A percentile compares a stretch with the other conserved stretches of the same genome.
Evolutionary conservation across 2,329 filamentous ascomycete genomes (phyloP).

Genomic region (Chaetomium sp.): DNA sequence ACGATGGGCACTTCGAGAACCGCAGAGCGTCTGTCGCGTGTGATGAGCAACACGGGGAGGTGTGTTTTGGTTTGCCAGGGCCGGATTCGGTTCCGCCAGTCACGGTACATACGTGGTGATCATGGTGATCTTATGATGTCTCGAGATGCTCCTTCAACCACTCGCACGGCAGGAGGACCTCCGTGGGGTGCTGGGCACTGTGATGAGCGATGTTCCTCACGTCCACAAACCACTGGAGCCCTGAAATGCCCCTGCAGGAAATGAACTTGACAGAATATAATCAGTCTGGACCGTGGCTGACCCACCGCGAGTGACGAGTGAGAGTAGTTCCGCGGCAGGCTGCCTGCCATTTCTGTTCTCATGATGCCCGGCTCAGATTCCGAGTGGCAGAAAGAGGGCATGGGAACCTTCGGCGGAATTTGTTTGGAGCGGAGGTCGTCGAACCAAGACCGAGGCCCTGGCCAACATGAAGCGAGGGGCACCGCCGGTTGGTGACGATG

Average conservation of each 20-base stretch:
- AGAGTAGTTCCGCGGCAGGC: not conserved
- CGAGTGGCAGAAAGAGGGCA: not conserved
- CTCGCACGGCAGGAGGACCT: not conserved
- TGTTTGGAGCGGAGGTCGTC: not conserved
- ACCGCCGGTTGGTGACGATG: not conserved
- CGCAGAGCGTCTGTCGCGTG: not conserved
- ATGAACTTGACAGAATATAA: not conserved
- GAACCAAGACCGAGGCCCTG: not conserved
- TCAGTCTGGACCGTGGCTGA: not conserved
- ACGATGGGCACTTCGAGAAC: not conserved
- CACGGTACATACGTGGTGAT: not conserved
- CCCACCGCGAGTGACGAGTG: slow-evolving; percentile 1
- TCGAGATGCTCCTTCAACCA: not conserved
- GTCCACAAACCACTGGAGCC: not conserved
- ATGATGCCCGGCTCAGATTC: not conserved
- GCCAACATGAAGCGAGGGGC: not conserved
- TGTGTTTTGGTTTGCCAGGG: not conserved
- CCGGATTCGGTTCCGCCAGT: not conserved
- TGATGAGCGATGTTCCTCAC: not conserved
- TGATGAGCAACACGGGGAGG: not conserved
- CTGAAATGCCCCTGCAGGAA: not conserved
- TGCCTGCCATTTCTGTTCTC: not conserved
- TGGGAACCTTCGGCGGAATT: not conserved
- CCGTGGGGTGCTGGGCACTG: not conserved
- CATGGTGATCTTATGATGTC: not conserved